phyloP scores from a whole-genome alignment of 2,329 filamentous ascomycete genomes.

The Fusarium phyllophilum region DNA sequence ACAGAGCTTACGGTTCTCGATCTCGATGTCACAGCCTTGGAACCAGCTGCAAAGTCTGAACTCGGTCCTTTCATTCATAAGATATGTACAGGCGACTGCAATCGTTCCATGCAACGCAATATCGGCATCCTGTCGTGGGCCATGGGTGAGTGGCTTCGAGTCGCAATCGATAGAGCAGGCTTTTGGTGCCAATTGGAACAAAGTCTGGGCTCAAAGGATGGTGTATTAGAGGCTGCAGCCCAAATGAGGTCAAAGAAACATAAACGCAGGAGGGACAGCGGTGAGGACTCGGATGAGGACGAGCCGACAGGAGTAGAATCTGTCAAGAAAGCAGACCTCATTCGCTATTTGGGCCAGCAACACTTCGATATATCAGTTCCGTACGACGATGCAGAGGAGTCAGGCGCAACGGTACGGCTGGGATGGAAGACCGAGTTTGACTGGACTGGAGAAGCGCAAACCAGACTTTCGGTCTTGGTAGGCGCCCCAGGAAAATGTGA shows the following conservation, averaged over 20 bases:
- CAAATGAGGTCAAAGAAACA: conserved; percentile 41
- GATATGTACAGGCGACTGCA: conserved; percentile 51
- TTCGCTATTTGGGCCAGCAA: conserved; percentile 65
- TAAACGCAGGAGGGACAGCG: conserved; percentile 37
- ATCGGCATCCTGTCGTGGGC: conserved; percentile 72
- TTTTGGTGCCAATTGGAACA: conserved; percentile 68
- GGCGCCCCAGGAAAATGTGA: conserved; percentile 72
- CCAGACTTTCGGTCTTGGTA: conserved; percentile 63
- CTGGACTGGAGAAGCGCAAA: conserved; percentile 78
- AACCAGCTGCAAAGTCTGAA: conserved; percentile 68
- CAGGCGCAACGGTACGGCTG: conserved; percentile 60
- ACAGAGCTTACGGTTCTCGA: conserved; percentile 60
- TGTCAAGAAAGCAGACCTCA: conserved; percentile 54
- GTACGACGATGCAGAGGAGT: conserved; percentile 43
- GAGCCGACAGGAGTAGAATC: conserved; percentile 1
- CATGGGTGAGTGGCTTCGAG: conserved; percentile 73
- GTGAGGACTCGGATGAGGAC: conserved; percentile 37
- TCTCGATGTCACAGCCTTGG: conserved; percentile 65
- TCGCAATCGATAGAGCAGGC: conserved; percentile 68
- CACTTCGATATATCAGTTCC: conserved; percentile 58
- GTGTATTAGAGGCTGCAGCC: conserved; percentile 34
- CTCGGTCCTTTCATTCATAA: conserved; percentile 63
- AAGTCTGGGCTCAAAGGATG: conserved; percentile 54
- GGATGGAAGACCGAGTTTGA: conserved; percentile 74
- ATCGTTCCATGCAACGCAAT: conserved; percentile 64